These are phyloP conservation scores for Anethum foeniculum DNA, from an alignment of 140 eudicot species.

Conservation along the genomic window DNA sequence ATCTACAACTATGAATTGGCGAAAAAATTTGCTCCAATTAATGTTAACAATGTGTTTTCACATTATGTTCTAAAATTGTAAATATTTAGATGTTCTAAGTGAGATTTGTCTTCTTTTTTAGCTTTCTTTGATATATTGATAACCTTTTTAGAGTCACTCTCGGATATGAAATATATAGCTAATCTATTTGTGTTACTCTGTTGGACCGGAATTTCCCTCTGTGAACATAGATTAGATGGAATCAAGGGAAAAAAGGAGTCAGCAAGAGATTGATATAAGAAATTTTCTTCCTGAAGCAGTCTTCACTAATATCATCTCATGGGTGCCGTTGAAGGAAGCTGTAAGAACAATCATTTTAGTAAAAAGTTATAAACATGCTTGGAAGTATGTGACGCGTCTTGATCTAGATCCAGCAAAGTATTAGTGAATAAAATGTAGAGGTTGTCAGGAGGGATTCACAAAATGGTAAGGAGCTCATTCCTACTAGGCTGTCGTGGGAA, in stretches of 20 bases:
- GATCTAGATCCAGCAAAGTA: conserved; percentile 1
- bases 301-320: conserved; percentile 2
- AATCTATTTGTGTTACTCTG: background rate
- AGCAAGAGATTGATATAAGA: conserved; percentile 11
- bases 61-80: background rate
- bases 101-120: background rate
- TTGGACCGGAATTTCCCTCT: background rate
- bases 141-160: background rate
- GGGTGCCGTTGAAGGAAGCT: conserved; percentile 10
- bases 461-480: background rate
- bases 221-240: background rate
- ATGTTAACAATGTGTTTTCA: background rate
- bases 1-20: background rate
- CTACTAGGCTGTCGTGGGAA: background rate
- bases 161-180: background rate
- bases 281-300: conserved; percentile 8
- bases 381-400: conserved; percentile 6
- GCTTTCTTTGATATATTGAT: background rate
- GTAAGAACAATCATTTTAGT: conserved; percentile 10
- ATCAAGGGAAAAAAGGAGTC: background rate
- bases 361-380: conserved; percentile 1
- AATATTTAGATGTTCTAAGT: background rate
- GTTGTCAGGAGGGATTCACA: background rate
- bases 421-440: background rate
- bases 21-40: background rate